Evolutionary conservation across 257 asterid genomes (phyloP).

Genomic region (Petunia axillaris): DNA sequence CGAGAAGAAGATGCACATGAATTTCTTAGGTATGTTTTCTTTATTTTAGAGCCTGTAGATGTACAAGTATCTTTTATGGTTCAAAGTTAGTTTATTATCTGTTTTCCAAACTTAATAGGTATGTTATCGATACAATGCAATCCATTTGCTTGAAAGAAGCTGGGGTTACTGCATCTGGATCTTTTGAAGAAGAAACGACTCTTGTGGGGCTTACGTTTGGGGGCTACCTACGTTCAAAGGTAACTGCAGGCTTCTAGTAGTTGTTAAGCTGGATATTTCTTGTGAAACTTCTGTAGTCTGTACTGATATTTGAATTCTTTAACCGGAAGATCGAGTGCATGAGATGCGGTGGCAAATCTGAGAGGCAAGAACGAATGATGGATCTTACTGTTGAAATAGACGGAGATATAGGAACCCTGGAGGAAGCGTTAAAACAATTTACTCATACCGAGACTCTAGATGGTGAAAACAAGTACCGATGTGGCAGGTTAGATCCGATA

Average conservation of each 20-base stretch:
- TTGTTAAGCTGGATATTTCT: constrained; percentile 23
- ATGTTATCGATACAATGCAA: constrained; percentile 79
- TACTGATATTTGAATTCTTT: constrained; percentile 10
- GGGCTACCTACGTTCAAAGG: constrained; percentile 89
- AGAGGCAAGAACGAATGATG: constrained; percentile 75
- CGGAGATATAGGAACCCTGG: constrained; percentile 73
- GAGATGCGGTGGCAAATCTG: constrained; percentile 77
- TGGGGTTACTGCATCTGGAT: constrained; percentile 43
- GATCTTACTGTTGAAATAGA: constrained; percentile 89
- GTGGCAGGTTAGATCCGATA: constrained; percentile 61
- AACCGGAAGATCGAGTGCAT: constrained; percentile 72
- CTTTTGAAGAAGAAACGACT: constrained; percentile 70
- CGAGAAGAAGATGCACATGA: constrained; percentile 94
- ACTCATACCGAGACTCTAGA: constrained; percentile 75
- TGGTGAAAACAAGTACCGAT: constrained; percentile 84
- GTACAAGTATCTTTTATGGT: constrained; percentile 6
- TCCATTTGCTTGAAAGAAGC: constrained; percentile 62
- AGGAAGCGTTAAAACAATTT: constrained; percentile 72
- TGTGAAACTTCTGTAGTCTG: not conserved
- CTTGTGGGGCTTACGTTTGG: constrained; percentile 84
- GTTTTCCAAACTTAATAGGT: constrained; percentile 42
- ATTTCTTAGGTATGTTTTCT: constrained; percentile 67
- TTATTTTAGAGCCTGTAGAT: not conserved
- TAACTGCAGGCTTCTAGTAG: constrained; percentile 33
- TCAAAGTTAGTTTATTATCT: constrained; percentile 12